Base-by-base conservation (phyloP, 108 stramenopile genomes). In the Cafeteria roenbergensis region DNA sequence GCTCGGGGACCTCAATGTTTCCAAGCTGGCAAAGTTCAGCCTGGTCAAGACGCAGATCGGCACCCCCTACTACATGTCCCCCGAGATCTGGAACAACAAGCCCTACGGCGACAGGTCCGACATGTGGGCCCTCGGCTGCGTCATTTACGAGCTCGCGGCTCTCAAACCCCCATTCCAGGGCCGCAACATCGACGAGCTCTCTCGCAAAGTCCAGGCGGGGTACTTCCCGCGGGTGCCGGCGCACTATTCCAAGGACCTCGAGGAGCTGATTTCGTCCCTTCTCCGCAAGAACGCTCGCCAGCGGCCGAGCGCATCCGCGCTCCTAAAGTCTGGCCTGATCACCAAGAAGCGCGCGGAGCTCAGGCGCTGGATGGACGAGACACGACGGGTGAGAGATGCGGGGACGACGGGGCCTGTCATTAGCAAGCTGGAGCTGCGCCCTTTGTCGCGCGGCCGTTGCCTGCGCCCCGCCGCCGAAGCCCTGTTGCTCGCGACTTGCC, bases 61-160 rank as follows among this genome's bases (percentile, higher is more conserved):
- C 50, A 85, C 84, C 1, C 84, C 84, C 25, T 82, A 76, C 67
- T 85, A 85, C 66, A 83, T 80, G 73, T 73, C 80, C 3, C 70
- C 70, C 6, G 64, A 71, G 68, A 76, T 83, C 63, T 73, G 76
- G 36, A 83, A 79, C 65, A 71, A 78, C 61, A 50, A 72, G 54
- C 50, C 74, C 14, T 85, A 83, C 65, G 78, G 76, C 60, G 80
- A 77, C 26, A 76, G 74, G 32, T 70, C 72, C 30, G 84, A 85
- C 61, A 78, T 85, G 28, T 85, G 84, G 67, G 24, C 65, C 36
- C 30, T 70, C 30, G 55, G 61, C 27, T 73, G 72, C 67, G 34
- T 77, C 22, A 22, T 75, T 32, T 80, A 80, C 68, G 75, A 76
- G 28, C 34, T 65, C 54, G 20, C 2, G 22, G 24, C 59, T 8